These are phyloP conservation scores for Populus nigra DNA, from an alignment of 345 rosid species.

Conservation along the genomic window DNA sequence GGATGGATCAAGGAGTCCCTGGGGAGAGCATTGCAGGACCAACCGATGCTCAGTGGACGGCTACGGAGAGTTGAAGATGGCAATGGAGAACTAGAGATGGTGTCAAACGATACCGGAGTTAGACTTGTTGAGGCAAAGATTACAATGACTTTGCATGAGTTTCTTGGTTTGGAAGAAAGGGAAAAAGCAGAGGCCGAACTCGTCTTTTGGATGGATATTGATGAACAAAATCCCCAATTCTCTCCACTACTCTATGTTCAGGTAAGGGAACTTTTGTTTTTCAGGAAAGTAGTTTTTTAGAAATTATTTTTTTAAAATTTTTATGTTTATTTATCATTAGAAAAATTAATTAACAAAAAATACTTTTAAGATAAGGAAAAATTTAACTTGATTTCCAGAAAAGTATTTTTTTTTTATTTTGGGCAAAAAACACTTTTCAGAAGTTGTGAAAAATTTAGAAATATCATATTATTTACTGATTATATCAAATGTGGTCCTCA, in stretches of 20 bases:
- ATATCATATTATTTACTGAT: too few relatives aligned
- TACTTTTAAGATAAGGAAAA: too few relatives aligned
- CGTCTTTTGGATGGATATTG: constrained; percentile 76
- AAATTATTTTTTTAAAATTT: too few relatives aligned
- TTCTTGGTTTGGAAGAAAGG: constrained; percentile 41
- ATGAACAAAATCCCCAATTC: constrained; percentile 57
- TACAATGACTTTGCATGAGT: constrained; percentile 41
- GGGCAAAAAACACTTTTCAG: too few relatives aligned
- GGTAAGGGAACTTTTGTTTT: constrained; percentile 19
- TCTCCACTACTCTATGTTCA: constrained; percentile 74
- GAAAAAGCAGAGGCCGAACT: constrained; percentile 49
- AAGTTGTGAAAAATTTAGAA: too few relatives aligned
- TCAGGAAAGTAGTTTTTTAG: fast-evolving
- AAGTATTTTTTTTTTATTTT: too few relatives aligned
- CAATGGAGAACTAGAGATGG: constrained; percentile 53
- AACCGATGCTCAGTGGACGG: constrained; percentile 62
- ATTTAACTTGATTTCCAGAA: too few relatives aligned
- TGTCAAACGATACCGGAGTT: constrained; percentile 67
- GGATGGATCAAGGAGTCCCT: constrained; percentile 82
- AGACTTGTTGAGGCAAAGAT: constrained; percentile 63
- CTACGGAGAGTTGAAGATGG: constrained; percentile 40
- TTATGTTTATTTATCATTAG: too few relatives aligned
- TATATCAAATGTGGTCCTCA: too few relatives aligned
- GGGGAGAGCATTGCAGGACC: constrained; percentile 48
- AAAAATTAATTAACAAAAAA: too few relatives aligned